These are phyloP conservation scores for Colletotrichum caudatum DNA, from an alignment of 2,329 filamentous ascomycete species.

Conservation along the genomic window DNA sequence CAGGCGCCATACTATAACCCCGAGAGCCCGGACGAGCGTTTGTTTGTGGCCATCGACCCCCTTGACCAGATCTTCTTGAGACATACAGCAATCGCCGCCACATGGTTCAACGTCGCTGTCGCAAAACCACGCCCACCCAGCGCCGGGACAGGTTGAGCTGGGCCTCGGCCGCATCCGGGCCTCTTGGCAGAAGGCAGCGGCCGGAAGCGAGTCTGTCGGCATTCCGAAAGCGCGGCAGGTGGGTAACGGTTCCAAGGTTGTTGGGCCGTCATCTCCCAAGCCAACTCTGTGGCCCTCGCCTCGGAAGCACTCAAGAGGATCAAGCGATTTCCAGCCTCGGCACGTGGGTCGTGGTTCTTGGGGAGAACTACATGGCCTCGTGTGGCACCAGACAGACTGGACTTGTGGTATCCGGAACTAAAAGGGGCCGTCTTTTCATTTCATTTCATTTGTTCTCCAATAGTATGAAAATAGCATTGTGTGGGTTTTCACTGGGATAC, in stretches of 20 bases:
- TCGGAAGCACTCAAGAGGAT: background rate
- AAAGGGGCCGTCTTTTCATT: background rate
- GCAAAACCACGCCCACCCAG: background rate
- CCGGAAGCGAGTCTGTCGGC: too few relatives aligned
- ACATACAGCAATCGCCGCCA: too few relatives aligned
- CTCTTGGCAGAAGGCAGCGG: too few relatives aligned
- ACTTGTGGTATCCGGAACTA: background rate
- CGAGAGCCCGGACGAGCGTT: slow-evolving; percentile 29
- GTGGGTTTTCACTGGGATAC: background rate
- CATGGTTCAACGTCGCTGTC: too few relatives aligned
- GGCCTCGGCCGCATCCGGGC: too few relatives aligned
- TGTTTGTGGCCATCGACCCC: slow-evolving; percentile 44
- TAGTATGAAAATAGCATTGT: too few relatives aligned
- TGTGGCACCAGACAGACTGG: background rate
- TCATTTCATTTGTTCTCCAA: background rate
- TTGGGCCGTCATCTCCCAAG: too few relatives aligned
- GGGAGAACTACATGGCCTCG: background rate
- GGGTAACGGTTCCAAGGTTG: too few relatives aligned
- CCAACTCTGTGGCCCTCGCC: background rate
- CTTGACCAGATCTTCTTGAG: slow-evolving; percentile 44
- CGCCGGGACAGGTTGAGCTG: too few relatives aligned
- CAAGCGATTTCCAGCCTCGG: background rate
- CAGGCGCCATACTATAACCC: slow-evolving; percentile 36
- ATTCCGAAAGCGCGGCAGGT: too few relatives aligned
- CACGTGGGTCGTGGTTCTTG: background rate